A percentile compares a stretch with the other conserved stretches of the same genome.
Conservation (phyloP, 768 basidiomycete species). For the Panaeolus cyanescens region DNA sequence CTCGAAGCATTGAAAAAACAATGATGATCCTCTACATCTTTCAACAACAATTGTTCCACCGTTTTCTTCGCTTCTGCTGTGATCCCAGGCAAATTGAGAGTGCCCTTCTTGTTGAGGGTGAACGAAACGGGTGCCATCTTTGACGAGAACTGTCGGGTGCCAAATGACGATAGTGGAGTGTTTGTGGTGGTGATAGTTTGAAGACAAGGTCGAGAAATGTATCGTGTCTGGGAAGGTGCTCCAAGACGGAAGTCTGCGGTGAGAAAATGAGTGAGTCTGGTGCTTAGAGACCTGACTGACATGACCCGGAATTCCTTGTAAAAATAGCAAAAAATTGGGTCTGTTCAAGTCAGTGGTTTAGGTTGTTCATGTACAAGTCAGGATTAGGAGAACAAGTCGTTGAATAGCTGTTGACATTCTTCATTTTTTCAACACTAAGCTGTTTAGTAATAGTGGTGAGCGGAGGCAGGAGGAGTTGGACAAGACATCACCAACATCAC, state of each 20-base stretch:
- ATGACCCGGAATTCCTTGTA: background rate
- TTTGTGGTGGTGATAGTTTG: background rate
- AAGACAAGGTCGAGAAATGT: background rate
- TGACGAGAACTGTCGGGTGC: background rate
- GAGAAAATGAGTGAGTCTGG: background rate
- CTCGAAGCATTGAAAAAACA: conserved; percentile 43
- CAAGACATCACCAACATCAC: background rate
- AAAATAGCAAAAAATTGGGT: background rate
- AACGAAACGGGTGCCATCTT: background rate
- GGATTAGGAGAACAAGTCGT: too few relatives aligned
- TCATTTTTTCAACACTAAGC: too few relatives aligned
- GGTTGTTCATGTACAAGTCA: background rate
- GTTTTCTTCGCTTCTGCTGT: conserved; percentile 42
- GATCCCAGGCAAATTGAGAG: conserved; percentile 48
- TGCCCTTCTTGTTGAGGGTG: conserved; percentile 30
- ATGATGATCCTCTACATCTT: conserved; percentile 51
- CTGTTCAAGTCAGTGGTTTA: too few relatives aligned
- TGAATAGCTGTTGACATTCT: too few relatives aligned
- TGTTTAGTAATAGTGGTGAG: background rate
- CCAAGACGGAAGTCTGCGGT: background rate
- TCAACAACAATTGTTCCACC: conserved; percentile 45
- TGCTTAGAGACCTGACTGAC: background rate
- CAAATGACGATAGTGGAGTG: background rate
- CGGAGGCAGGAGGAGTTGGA: background rate
- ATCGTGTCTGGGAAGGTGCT: background rate